phyloP scores from a whole-genome alignment of 1,284 basidiomycete species.

The Cutaneotrichosporon daszewskae region DNA sequence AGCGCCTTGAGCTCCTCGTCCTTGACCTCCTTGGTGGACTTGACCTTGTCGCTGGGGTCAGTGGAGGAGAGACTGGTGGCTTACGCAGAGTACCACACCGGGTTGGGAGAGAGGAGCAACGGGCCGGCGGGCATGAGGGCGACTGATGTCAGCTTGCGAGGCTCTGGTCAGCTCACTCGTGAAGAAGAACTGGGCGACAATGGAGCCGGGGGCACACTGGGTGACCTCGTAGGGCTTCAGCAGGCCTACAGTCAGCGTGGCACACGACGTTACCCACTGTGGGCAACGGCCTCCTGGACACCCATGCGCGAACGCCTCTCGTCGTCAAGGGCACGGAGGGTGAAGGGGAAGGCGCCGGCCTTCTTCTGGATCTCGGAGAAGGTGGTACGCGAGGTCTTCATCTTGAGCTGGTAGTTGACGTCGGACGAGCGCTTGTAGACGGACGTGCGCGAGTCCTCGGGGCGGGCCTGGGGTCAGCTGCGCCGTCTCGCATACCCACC shows the following conservation, averaged over 20 bases:
- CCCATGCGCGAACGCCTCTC: constrained; percentile 93
- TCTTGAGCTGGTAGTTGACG: constrained; percentile 92
- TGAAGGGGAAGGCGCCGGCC: constrained; percentile 96
- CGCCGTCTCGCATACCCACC: constrained; percentile 48
- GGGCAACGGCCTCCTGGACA: constrained; percentile 90
- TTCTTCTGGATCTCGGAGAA: constrained; percentile 98
- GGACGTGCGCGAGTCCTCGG: constrained; percentile 82
- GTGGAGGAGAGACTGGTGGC: constrained; percentile 7
- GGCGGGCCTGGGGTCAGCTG: constrained; percentile 58
- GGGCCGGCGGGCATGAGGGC: constrained; percentile 81
- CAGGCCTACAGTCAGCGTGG: constrained; percentile 23
- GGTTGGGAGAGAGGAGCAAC: constrained; percentile 73
- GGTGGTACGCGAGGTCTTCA: constrained; percentile 91
- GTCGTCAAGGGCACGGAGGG: constrained; percentile 86
- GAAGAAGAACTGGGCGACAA: constrained; percentile 92
- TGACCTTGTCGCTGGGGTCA: constrained; percentile 56
- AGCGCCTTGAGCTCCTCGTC: constrained; percentile 77
- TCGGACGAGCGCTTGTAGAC: constrained; percentile 85
- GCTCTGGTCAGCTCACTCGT: constrained; percentile 52
- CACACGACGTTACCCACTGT: constrained; percentile 51
- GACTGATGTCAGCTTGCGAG: constrained; percentile 51
- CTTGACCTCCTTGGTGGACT: constrained; percentile 75
- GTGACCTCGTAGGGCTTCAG: constrained; percentile 48
- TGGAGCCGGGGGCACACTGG: constrained; percentile 70
- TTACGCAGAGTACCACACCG: constrained; percentile 83